These are phyloP conservation scores for Ganoderma multipileum DNA, from an alignment of 1,284 basidiomycete genomes.

Conservation along the genomic window DNA sequence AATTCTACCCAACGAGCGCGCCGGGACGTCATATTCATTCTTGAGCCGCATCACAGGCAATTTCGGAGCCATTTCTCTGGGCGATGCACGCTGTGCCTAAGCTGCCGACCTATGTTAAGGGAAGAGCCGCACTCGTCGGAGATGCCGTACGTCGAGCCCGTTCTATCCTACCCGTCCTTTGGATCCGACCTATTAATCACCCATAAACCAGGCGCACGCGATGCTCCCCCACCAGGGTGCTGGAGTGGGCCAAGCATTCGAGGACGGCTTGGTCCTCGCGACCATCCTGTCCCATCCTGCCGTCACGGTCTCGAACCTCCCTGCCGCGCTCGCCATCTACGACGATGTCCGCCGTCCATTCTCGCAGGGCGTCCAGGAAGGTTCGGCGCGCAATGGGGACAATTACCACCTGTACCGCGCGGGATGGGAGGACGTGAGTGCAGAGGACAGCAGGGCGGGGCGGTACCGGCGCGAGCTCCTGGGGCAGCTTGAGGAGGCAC, in stretches of 20 bases:
- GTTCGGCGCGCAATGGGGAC: slow-evolving; percentile 11
- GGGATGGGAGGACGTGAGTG: slow-evolving; percentile 9
- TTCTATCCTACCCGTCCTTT: slow-evolving; percentile 37
- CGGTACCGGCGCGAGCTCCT: slow-evolving; percentile 8
- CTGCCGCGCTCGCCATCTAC: slow-evolving; percentile 42
- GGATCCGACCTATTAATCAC: too few relatives aligned
- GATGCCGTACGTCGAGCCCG: slow-evolving; percentile 36
- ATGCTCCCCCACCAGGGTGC: slow-evolving; percentile 46
- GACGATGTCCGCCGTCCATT: slow-evolving; percentile 42
- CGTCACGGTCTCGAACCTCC: slow-evolving; percentile 35
- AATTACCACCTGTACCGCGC: neutral
- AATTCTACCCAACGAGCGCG: neutral
- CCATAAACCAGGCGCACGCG: slow-evolving; percentile 15
- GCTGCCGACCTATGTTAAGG: slow-evolving; percentile 35
- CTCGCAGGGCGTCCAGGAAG: slow-evolving; percentile 19
- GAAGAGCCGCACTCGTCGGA: slow-evolving; percentile 38
- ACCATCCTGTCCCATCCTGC: slow-evolving; percentile 40
- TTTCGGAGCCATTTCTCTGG: slow-evolving; percentile 26
- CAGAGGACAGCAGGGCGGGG: slow-evolving; percentile 14
- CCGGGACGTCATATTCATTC: too few relatives aligned
- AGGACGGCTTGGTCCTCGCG: slow-evolving; percentile 36
- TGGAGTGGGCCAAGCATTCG: slow-evolving; percentile 48
- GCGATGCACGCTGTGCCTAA: slow-evolving; percentile 33
- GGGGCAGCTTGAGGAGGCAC: neutral
- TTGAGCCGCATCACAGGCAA: too few relatives aligned